Base-by-base conservation (phyloP, 176 grass and related monocot species). In the Coix lacrymajobi region DNA sequence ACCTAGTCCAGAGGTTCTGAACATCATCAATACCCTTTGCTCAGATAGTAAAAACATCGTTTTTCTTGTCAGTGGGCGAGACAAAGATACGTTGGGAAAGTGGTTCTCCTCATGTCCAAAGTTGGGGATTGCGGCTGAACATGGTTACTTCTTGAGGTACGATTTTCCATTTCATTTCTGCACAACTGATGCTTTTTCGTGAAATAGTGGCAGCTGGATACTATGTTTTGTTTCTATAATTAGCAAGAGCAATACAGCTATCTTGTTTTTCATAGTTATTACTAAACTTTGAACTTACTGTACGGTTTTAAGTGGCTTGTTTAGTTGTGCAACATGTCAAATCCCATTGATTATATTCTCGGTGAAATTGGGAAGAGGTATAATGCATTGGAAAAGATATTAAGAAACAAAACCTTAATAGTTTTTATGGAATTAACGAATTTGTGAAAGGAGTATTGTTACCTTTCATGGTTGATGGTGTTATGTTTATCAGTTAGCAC, bases 81-180 rank as follows among this genome's bases (percentile, higher is more conserved):
- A 84, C 19, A 92, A 82, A 78, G 84, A 89, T 70, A 92, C 64
- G 15, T 75, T 92, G 75, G 93, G 39, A 16, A 73, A 88, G 76
- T 96, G 87, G 93, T 99, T 99, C 76, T 64, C 84, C 66, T 87
- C 89, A 3, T 99, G 93, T 58, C 80, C 88, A 12, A 85, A 83
- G 72, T 86, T 99, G 69, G 97, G 91, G 11, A 96, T 96, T 79
- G 93, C 91, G 32, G 91, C 91, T 37, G 93, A 99, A 73, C 93
- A 99, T 73, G 91, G 97, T 61, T 96, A 94, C 85, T 94, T 92
- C 84, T 78, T 94, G 78, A 96, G 97, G 93, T 94, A 81, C n/a
- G 13, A 6, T 62, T 30, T 63, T 60, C 73, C 52, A 81, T 80
- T 60, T 74, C 52, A 81, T 80, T 60, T 74, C 52, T 28, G 20